phyloP scores from a whole-genome alignment of 768 basidiomycete species.

The Mycena amicta region DNA sequence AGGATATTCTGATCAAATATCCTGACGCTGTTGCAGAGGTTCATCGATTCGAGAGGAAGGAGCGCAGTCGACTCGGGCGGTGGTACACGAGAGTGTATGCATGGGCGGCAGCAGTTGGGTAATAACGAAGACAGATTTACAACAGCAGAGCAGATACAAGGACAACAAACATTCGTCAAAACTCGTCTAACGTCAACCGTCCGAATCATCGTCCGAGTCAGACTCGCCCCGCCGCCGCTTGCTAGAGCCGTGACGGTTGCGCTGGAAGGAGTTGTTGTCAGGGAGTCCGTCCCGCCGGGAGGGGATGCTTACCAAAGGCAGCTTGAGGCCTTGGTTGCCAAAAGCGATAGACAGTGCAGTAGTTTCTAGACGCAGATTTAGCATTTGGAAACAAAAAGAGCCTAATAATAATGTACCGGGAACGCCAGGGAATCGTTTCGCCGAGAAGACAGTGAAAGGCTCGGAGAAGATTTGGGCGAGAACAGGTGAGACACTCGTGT shows the following conservation, averaged over 20 bases:
- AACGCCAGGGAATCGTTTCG: slow-evolving; percentile 94
- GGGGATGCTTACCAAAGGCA: slow-evolving; percentile 66
- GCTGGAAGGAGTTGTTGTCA: slow-evolving; percentile 44
- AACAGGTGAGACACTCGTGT: slow-evolving; percentile 71
- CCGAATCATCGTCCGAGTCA: slow-evolving; percentile 70
- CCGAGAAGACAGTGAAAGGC: slow-evolving; percentile 84
- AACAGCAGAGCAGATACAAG: too few relatives aligned
- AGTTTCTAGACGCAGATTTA: slow-evolving; percentile 61
- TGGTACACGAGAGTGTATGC: slow-evolving; percentile 16
- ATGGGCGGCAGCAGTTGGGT: slow-evolving; percentile 9
- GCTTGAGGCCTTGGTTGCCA: slow-evolving; percentile 87
- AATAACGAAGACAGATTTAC: too few relatives aligned
- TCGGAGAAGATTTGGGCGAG: slow-evolving; percentile 85
- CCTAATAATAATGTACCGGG: slow-evolving; percentile 56
- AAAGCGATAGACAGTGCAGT: slow-evolving; percentile 87
- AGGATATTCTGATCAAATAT: slow-evolving; percentile 49
- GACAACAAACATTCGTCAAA: too few relatives aligned
- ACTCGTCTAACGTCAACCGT: slow-evolving; percentile 31
- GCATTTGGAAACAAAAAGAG: slow-evolving; percentile 24
- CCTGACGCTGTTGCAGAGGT: slow-evolving; percentile 46
- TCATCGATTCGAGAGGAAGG: slow-evolving; percentile 17
- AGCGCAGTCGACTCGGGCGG: slow-evolving; percentile 15
- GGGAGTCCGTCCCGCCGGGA: slow-evolving; percentile 22
- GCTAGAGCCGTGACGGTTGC: slow-evolving; percentile 77
- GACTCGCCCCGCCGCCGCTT: slow-evolving; percentile 68